These are phyloP conservation scores for Colletotrichum endophyticum DNA, from an alignment of 2,329 filamentous ascomycete species.

Conservation along the genomic window DNA sequence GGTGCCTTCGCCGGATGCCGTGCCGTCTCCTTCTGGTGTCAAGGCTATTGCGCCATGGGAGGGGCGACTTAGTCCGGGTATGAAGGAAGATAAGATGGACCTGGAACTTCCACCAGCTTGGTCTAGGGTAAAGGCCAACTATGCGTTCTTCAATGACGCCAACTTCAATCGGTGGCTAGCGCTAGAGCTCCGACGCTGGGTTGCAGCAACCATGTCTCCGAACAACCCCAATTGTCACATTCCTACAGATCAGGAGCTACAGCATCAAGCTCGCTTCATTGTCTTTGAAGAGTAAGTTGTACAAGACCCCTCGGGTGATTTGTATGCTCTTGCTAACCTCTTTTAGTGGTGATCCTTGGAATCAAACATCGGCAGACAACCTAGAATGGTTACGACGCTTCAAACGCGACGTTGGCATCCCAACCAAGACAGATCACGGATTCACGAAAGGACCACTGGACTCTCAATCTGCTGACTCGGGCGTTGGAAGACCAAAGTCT, in stretches of 20 bases:
- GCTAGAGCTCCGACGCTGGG: conserved; percentile 25
- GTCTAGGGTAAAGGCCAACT: background rate
- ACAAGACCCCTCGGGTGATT: too few relatives aligned
- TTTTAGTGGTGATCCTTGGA: conserved; percentile 14
- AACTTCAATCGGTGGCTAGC: conserved; percentile 29
- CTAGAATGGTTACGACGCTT: conserved; percentile 14
- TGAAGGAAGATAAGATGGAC: background rate
- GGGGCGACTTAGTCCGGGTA: background rate
- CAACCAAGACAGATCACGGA: background rate
- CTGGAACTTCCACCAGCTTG: background rate
- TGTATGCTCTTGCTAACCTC: background rate
- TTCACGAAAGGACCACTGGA: background rate
- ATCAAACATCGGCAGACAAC: conserved; percentile 19
- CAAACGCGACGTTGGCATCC: conserved; percentile 2
- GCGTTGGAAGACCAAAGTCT: background rate
- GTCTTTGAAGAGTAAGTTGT: conserved; percentile 30
- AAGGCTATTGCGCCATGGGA: background rate
- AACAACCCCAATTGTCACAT: conserved; percentile 32
- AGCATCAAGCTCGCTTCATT: conserved; percentile 37
- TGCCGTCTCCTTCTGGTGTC: background rate
- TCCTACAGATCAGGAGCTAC: conserved; percentile 39
- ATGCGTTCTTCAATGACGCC: conserved; percentile 26
- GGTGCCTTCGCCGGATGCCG: background rate
- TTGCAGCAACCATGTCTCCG: conserved; percentile 32
- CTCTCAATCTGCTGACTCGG: background rate